Conservation (phyloP, 2,329 filamentous ascomycete species). For the Raffaelea arxii region DNA sequence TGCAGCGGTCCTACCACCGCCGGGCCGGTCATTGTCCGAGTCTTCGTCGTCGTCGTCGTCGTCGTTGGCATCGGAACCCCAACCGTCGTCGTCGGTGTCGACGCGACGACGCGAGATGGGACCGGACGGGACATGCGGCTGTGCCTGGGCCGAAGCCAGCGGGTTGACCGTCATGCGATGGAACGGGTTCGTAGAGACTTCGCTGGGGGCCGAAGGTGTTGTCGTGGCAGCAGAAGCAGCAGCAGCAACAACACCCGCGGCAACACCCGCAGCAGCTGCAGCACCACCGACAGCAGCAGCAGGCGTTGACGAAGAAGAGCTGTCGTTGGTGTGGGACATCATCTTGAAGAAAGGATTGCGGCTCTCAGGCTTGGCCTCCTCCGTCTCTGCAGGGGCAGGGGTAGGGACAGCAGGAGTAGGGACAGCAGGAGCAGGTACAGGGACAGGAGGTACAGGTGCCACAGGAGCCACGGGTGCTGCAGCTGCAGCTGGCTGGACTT, state of each 20-base stretch:
- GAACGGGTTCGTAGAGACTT: slow-evolving; percentile 82
- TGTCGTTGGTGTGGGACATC: slow-evolving; percentile 59
- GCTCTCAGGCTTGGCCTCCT: slow-evolving; percentile 56
- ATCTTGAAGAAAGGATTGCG: slow-evolving; percentile 94
- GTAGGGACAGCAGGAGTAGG: slow-evolving; percentile 38
- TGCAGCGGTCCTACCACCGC: slow-evolving; percentile 75
- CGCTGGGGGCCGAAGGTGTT: slow-evolving; percentile 23
- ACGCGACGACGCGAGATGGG: slow-evolving; percentile 44
- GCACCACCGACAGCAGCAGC: slow-evolving; percentile 29
- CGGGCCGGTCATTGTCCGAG: slow-evolving; percentile 67
- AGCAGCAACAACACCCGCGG: slow-evolving; percentile 13
- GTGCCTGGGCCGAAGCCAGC: slow-evolving; percentile 31
- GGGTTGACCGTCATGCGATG: slow-evolving; percentile 68
- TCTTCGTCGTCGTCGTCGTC: slow-evolving; percentile 49
- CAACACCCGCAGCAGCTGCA: slow-evolving; percentile 26
- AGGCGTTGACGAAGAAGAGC: slow-evolving; percentile 34
- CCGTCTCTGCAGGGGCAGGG: slow-evolving; percentile 15
- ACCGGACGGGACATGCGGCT: slow-evolving; percentile 32
- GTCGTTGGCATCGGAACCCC: slow-evolving; percentile 66
- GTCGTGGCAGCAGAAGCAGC: slow-evolving; percentile 23
- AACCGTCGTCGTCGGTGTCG: slow-evolving; percentile 61
- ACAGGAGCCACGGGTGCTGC: slow-evolving; percentile 23
- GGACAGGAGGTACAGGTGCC: slow-evolving; percentile 14
- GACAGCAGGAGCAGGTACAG: slow-evolving; percentile 32
- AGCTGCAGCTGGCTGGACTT: slow-evolving; percentile 36